A percentile compares a stretch with the other conserved stretches of the same genome.
Conservation (phyloP, 352 stramenopile species). For the Phytophthora idaei region DNA sequence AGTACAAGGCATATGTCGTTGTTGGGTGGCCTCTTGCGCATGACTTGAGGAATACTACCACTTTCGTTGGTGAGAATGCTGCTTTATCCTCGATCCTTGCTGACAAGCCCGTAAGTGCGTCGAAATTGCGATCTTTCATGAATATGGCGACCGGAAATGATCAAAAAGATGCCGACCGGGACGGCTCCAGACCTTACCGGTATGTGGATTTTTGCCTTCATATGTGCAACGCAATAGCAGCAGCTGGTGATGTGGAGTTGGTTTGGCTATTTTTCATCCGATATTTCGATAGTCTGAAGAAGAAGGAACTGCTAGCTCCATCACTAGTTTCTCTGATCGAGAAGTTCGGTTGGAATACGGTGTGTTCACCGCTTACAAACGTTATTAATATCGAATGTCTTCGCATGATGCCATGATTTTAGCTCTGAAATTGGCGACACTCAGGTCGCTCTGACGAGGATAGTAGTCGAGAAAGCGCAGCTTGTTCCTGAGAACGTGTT, state of each 20-base stretch:
- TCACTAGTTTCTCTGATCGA: not conserved
- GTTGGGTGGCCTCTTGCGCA: constrained; percentile 5
- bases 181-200: not conserved
- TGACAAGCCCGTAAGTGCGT: not conserved
- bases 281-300: constrained; percentile 5
- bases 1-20: constrained; percentile 6
- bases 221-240: constrained; percentile 8
- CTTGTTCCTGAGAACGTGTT: not conserved
- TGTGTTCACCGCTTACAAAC: not conserved
- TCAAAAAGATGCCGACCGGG: not conserved
- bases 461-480: constrained; percentile 7
- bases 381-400: constrained; percentile 3
- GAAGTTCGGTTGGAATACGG: constrained; percentile 5
- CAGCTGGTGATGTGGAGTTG: constrained; percentile 6
- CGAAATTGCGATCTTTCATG: constrained; percentile 10
- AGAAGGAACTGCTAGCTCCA: constrained; percentile 2
- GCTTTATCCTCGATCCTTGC: constrained; percentile 4
- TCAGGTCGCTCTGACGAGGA: not conserved
- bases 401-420: not conserved
- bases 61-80: constrained; percentile 5
- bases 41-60: not conserved
- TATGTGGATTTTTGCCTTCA: constrained; percentile 2
- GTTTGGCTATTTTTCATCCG: constrained; percentile 9
- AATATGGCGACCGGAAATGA: constrained; percentile 6
- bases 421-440: not conserved